Evolutionary conservation across 495 filamentous ascomycete species (phyloP).

Genomic region (Cercophora newfieldiana): DNA sequence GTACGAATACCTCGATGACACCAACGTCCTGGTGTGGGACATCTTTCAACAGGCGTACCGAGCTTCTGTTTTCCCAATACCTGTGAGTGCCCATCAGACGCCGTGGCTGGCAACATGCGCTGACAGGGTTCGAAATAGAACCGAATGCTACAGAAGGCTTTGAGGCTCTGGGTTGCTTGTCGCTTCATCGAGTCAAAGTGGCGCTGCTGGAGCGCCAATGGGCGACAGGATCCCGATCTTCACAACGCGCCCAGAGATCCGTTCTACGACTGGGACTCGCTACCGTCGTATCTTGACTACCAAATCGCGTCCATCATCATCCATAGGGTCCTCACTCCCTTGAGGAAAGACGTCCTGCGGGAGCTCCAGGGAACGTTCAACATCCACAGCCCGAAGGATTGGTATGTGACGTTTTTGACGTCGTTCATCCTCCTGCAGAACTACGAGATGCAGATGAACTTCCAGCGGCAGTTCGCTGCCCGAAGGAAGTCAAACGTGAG

Average conservation of each 20-base stretch:
- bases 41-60: slow-evolving; percentile 38
- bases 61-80: slow-evolving; percentile 33
- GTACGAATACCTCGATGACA: slow-evolving; percentile 36
- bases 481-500: slow-evolving; percentile 28
- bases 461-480: slow-evolving; percentile 37
- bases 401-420: slow-evolving; percentile 39
- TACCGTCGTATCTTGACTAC: slow-evolving; percentile 42
- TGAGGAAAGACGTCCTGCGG: slow-evolving; percentile 33
- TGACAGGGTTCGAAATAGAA: slow-evolving; percentile 25
- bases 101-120: not conserved
- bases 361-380: slow-evolving; percentile 34
- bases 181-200: slow-evolving; percentile 43
- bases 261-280: slow-evolving; percentile 34
- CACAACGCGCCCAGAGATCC: slow-evolving; percentile 30
- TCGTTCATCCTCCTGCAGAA: slow-evolving; percentile 44
- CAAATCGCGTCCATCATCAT: slow-evolving; percentile 42
- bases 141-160: slow-evolving; percentile 34
- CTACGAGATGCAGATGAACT: slow-evolving; percentile 40
- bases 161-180: slow-evolving; percentile 42
- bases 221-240: slow-evolving; percentile 29
- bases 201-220: slow-evolving; percentile 35
- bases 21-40: slow-evolving; percentile 35
- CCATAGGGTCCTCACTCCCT: slow-evolving; percentile 36
- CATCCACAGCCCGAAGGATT: slow-evolving; percentile 37
- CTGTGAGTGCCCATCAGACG: slow-evolving; percentile 23